Evolutionary conservation across 208 protist species (phyloP).

Genomic region (Acanthamoeba castellanii): DNA sequence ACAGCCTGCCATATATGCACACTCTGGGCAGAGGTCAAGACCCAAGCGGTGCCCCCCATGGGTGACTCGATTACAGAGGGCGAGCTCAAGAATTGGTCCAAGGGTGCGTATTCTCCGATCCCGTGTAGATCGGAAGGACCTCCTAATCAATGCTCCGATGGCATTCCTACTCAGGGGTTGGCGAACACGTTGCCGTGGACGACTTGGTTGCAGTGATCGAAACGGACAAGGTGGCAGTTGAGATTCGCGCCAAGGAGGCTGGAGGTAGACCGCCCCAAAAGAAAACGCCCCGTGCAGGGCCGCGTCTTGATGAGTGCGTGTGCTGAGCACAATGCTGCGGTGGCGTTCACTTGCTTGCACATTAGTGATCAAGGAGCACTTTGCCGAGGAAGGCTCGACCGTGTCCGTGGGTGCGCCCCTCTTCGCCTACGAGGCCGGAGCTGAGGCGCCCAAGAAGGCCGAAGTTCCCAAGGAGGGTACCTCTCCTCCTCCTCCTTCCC

Average conservation of each 20-base stretch:
- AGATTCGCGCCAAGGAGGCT: constrained; percentile 94
- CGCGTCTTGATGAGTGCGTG: no score
- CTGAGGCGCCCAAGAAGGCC: not conserved
- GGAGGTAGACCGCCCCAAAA: no score
- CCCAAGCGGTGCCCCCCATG: constrained; percentile 95
- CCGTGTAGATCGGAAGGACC: no score
- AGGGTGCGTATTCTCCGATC: no score
- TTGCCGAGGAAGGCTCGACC: constrained; percentile 73
- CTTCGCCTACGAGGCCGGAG: constrained; percentile 57
- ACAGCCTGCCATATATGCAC: not conserved
- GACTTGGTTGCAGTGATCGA: constrained; percentile 98
- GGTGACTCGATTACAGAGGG: constrained; percentile 98
- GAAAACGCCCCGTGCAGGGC: no score
- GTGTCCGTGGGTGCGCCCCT: constrained; percentile 70
- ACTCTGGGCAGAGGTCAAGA: constrained; percentile 16
- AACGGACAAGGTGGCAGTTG: constrained; percentile 98
- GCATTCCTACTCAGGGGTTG: constrained; percentile 93
- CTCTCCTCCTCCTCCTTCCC: not conserved
- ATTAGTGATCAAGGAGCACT: constrained; percentile 64
- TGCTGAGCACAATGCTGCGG: no score
- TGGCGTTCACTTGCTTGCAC: not conserved
- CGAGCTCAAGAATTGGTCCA: constrained; percentile 96
- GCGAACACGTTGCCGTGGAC: constrained; percentile 97
- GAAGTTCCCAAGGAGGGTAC: not conserved
- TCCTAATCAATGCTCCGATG: no score